These are phyloP conservation scores for Ceratopteris richardii DNA, from an alignment of 75 land plant genomes.

Conservation along the genomic window DNA sequence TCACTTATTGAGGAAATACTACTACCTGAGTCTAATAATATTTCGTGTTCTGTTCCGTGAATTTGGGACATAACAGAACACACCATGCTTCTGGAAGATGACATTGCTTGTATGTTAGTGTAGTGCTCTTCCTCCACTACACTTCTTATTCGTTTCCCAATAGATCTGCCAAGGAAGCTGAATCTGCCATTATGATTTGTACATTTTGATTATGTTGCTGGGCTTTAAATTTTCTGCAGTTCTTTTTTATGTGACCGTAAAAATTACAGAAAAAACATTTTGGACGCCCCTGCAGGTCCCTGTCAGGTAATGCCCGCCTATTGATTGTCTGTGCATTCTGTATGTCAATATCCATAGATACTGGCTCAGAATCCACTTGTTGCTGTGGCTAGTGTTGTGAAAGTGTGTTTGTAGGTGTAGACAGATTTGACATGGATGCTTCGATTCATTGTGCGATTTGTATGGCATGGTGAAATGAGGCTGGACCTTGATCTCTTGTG, in stretches of 20 bases:
- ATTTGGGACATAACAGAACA: not conserved
- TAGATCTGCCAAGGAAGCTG: too few relatives aligned
- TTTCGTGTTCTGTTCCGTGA: not conserved
- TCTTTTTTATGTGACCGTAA: not conserved
- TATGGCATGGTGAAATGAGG: not conserved
- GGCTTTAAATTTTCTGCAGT: not conserved
- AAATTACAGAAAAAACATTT: not conserved
- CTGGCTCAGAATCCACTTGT: not conserved
- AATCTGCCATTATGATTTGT: not conserved
- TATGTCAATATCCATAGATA: not conserved
- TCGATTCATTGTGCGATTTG: not conserved
- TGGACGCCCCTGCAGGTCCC: not conserved
- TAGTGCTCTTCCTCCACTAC: too few relatives aligned
- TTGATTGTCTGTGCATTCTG: not conserved
- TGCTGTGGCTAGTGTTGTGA: not conserved
- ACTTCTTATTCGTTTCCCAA: too few relatives aligned
- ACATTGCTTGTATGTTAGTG: not conserved
- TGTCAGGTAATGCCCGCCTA: not conserved
- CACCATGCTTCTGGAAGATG: not conserved
- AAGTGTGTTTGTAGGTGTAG: not conserved
- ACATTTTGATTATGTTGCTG: not conserved
- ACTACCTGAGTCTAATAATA: slow-evolving; percentile 1
- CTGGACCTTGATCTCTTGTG: not conserved
- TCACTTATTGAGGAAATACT: slow-evolving; percentile 1
- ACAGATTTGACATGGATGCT: not conserved